Evolutionary conservation across 2,329 filamentous ascomycete genomes (phyloP), one percentile per base, ranked within the genome.

Genomic region (Aureobasidium sp.): DNA sequence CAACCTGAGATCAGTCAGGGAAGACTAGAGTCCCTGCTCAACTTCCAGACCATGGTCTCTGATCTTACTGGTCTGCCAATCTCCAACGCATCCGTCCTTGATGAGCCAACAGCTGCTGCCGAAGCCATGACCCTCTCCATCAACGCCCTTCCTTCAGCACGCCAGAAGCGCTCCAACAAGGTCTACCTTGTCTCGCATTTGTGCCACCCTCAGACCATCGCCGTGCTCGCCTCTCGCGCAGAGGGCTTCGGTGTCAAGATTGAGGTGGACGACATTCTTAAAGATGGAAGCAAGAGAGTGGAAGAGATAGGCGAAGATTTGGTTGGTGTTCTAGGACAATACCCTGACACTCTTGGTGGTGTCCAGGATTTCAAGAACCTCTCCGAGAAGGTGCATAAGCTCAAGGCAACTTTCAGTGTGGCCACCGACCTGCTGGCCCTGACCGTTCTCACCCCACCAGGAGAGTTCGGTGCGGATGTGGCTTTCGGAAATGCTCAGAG

Each of bases 1-100:
- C 93, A 97, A 78, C 89, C 93, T 2, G 93, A 97, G 77, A 96
- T 97, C 78, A 96, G 91, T 73, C 93, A 97, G 77, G 93, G 93
- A 39, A 86, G 93, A 61, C 77, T 97, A 65, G 91, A 97, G 80
- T 96, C 91, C 6, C 79, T 97, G 60, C 80, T 97, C 65, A 97
- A 97, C 80, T 97, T 91, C 78, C 93, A 97, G 79, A 97, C 93
- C 19, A 81, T 97, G 79, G 88, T 96, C 9, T 86, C 87, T 2
- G 93, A 97, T 72, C 79, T 97, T 66, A 97, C 93, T 0, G 91
- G 85, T 1, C 82, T 97, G 33, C 85, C 90, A 24, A 91, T 97
- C 66, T 85, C 93, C 64, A 97, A 97, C 78, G 91, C 93, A 44
- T 96, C 91, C 48, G 81, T 97, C 53, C 79, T 97, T 45, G 93